A percentile compares a stretch with the other conserved stretches of the same genome.
Conservation (phyloP, 2,329 filamentous ascomycete species). For the Delphinella strobiligena region DNA sequence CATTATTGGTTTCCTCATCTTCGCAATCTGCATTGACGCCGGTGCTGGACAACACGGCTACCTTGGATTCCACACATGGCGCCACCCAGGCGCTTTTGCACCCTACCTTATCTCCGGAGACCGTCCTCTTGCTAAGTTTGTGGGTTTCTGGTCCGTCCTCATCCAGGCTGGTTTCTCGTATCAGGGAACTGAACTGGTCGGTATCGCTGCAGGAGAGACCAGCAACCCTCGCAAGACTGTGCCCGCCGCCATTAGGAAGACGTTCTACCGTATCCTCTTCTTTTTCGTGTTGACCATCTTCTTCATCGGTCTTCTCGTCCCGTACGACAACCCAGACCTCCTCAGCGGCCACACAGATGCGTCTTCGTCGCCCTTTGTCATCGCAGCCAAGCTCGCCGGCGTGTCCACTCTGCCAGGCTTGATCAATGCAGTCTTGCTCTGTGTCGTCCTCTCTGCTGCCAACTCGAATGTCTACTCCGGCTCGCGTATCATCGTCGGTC, state of each 20-base stretch:
- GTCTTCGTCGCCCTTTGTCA: conserved; percentile 52
- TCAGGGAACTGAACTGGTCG: conserved; percentile 42
- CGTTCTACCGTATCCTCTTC: conserved; percentile 24
- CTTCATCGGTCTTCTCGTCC: conserved; percentile 24
- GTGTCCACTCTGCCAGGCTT: conserved; percentile 49
- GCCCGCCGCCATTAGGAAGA: conserved; percentile 23
- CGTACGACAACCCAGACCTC: conserved; percentile 23
- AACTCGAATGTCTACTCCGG: conserved; percentile 41
- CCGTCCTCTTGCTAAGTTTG: conserved; percentile 20
- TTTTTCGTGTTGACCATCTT: conserved; percentile 25
- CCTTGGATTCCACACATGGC: conserved; percentile 45
- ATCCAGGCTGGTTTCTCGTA: conserved; percentile 47
- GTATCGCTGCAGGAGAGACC: conserved; percentile 41
- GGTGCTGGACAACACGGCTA: conserved; percentile 40
- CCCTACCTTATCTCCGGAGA: conserved; percentile 18
- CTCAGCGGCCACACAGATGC: conserved; percentile 27
- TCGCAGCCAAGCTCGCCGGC: conserved; percentile 49
- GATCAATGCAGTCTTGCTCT: conserved; percentile 45
- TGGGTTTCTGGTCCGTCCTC: conserved; percentile 45
- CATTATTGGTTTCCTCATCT: conserved; percentile 33
- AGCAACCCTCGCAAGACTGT: conserved; percentile 38
- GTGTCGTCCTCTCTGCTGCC: conserved; percentile 58
- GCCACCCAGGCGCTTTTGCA: conserved; percentile 29
- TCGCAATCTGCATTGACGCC: conserved; percentile 29
- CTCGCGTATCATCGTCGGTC: conserved; percentile 57